Evolutionary conservation across 2,329 filamentous ascomycete genomes (phyloP), one percentile per base, ranked within the genome.

Genomic region (Aquanectria penicillioides): DNA sequence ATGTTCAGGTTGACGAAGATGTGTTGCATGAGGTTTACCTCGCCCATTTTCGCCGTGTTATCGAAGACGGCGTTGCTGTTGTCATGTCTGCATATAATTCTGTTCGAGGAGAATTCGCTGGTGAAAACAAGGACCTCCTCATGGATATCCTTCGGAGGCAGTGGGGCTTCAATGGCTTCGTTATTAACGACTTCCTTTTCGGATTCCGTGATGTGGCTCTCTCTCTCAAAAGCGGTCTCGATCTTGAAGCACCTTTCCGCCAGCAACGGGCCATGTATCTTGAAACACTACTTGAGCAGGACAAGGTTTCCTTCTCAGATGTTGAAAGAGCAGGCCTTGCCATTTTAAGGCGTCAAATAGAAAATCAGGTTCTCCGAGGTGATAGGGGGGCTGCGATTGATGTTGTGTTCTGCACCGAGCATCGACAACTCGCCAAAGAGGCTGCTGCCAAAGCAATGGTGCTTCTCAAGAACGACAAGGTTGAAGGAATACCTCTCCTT

Each of bases 1-100:
- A 68, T 15, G 64, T 69, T 2, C 20, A 64, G 2, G 20, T 69
- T 4, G 59, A 61, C 1, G 38, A 57, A 7, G 55, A 46, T 9
- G 64, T 64, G 4, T 49, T 66, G 8, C 64, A 65, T 15, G 65
- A 69, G 10, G 59, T 63, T 1, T 68, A 60, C 31, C 66, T 69
- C 3, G 20, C 66, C 2, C 67, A 67, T 29, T 68, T 68, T 6
- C 49, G 34, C 12, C 48, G 41, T 4, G 48, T 63, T n/a, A 33
- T 68, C 2, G 65, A 65, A 15, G 52, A 59, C 2, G 64, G 64
- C 9, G 64, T 44, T 23, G 52, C 53, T 5, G 34, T 37, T 1
- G 64, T 66, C 41, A 68, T 68, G 64, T 61, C 63, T 1, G 40
- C 61, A 1, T 67, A 68, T 31, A 68, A 69, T 31, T 66, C 62